These are phyloP conservation scores for Protomyces lactucae-debilis DNA, from an alignment of 1,139 yeast species.

Conservation along the genomic window DNA sequence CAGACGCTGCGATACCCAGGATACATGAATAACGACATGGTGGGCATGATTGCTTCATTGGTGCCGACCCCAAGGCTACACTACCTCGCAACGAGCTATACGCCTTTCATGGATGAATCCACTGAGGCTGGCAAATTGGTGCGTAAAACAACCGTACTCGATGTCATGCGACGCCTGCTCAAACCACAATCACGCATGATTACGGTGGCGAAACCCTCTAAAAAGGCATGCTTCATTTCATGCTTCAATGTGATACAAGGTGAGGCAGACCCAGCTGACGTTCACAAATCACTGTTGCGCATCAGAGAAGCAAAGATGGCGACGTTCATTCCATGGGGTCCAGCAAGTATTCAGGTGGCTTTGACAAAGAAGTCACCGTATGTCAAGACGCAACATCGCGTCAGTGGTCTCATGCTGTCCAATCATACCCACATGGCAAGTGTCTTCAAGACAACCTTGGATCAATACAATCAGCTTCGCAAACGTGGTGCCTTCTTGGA, in stretches of 20 bases:
- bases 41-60: slow-evolving; percentile 73
- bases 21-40: slow-evolving; percentile 80
- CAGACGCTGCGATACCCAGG: slow-evolving; percentile 88
- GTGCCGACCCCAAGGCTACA: slow-evolving; percentile 88
- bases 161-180: slow-evolving; percentile 72
- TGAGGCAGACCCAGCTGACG: slow-evolving; percentile 61
- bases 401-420: slow-evolving; percentile 36
- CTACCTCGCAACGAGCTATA: slow-evolving; percentile 77
- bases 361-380: slow-evolving; percentile 71
- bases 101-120: slow-evolving; percentile 71
- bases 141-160: slow-evolving; percentile 74
- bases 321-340: slow-evolving; percentile 80
- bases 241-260: slow-evolving; percentile 76
- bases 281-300: slow-evolving; percentile 71
- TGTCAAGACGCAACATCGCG: slow-evolving; percentile 36
- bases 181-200: slow-evolving; percentile 79
- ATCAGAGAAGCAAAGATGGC: slow-evolving; percentile 64
- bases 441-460: slow-evolving; percentile 56
- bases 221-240: slow-evolving; percentile 55
- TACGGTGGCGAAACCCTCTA: slow-evolving; percentile 41
- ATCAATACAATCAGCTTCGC: slow-evolving; percentile 75
- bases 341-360: slow-evolving; percentile 74
- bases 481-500: slow-evolving; percentile 80
- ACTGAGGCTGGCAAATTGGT: slow-evolving; percentile 56
- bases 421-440: slow-evolving; percentile 35